Evolutionary conservation across 768 basidiomycete genomes (phyloP).

Genomic region (Harrya chromipes): DNA sequence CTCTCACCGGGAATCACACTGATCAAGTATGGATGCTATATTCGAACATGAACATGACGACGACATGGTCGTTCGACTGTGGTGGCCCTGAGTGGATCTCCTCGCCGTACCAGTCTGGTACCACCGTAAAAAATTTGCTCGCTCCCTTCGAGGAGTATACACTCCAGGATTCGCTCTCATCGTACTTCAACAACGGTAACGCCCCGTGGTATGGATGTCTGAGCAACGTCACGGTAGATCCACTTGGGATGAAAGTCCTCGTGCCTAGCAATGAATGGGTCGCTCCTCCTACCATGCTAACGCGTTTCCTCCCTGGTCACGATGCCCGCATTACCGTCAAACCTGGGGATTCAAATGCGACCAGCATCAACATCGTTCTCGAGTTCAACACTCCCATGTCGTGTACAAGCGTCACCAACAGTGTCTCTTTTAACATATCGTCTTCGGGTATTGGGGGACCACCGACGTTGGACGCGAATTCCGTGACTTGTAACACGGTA

Average conservation of each 20-base stretch:
- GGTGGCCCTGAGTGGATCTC: conserved; percentile 63
- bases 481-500: conserved; percentile 46
- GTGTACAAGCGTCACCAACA: conserved; percentile 62
- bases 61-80: conserved; percentile 65
- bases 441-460: conserved; percentile 58
- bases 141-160: conserved; percentile 80
- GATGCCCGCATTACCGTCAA: conserved; percentile 63
- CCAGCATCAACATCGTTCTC: conserved; percentile 59
- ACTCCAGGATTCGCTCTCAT: conserved; percentile 60
- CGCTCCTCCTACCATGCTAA: conserved; percentile 66
- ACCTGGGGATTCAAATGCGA: conserved; percentile 45
- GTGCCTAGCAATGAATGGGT: conserved; percentile 71
- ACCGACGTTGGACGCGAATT: conserved; percentile 50
- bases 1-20: conserved; percentile 52
- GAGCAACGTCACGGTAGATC: conserved; percentile 56
- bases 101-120: conserved; percentile 66
- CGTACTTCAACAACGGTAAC: conserved; percentile 55
- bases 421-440: conserved; percentile 65
- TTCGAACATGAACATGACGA: conserved; percentile 79
- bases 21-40: conserved; percentile 83
- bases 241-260: conserved; percentile 78
- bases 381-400: conserved; percentile 81
- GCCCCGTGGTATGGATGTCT: conserved; percentile 79
- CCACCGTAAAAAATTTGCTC: conserved; percentile 67
- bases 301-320: conserved; percentile 82